These are phyloP conservation scores for Synchytrium microbalum DNA, from an alignment of 371 early-diverging fungal genomes.

Conservation along the genomic window DNA sequence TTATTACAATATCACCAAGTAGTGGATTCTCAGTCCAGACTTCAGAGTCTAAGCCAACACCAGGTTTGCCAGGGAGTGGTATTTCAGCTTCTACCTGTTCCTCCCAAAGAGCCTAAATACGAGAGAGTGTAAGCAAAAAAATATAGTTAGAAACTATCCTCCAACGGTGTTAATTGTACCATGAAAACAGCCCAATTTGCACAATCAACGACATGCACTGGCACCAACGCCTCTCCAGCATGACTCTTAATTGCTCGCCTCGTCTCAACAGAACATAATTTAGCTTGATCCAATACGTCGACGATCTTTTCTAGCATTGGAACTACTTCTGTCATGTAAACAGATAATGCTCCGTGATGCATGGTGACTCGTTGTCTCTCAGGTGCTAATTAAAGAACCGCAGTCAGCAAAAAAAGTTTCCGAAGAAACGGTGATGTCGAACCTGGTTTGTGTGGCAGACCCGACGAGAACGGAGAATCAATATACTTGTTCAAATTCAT, in stretches of 20 bases:
- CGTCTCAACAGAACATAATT: constrained; percentile 12
- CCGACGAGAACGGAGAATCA: constrained; percentile 16
- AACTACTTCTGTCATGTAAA: constrained; percentile 35
- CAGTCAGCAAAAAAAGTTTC: not conserved
- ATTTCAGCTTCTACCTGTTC: not conserved
- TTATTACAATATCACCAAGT: constrained; percentile 35
- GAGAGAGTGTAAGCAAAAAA: not conserved
- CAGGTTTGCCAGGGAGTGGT: not conserved
- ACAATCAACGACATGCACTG: constrained; percentile 19
- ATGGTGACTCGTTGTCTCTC: constrained; percentile 30
- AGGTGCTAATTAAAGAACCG: too few species aligned
- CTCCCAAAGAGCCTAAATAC: not conserved
- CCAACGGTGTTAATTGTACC: constrained; percentile 13
- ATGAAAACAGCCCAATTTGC: constrained; percentile 28
- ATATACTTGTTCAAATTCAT: constrained; percentile 6
- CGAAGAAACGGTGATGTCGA: not conserved
- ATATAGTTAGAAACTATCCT: not conserved
- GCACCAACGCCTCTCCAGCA: constrained; percentile 7
- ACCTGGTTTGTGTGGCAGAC: constrained; percentile 24
- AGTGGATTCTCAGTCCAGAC: constrained; percentile 38
- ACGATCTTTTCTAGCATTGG: constrained; percentile 21
- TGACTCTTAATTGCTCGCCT: not conserved
- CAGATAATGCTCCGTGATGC: constrained; percentile 31
- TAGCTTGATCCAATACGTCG: constrained; percentile 16
- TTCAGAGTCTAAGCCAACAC: constrained; percentile 29